These are phyloP conservation scores for Pseudevernia furfuracea DNA, from an alignment of 495 filamentous ascomycete species.

Conservation along the genomic window DNA sequence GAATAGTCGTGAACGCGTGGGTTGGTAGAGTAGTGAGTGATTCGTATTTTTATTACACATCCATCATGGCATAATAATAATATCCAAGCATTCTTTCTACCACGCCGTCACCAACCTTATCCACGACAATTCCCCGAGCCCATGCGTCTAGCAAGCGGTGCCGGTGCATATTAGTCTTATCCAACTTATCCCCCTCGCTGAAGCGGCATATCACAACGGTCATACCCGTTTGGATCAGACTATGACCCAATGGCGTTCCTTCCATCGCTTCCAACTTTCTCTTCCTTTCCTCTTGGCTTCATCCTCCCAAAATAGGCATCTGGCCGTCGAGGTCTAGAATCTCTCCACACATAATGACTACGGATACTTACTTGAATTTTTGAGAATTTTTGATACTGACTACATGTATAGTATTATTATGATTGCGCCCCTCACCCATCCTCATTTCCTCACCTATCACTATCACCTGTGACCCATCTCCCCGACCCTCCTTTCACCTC, in stretches of 20 bases:
- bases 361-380: too few species aligned
- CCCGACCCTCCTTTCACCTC: too few species aligned
- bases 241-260: neutral
- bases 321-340: neutral
- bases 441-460: too few species aligned
- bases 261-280: neutral
- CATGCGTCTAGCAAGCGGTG: neutral
- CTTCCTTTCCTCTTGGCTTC: neutral
- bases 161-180: neutral
- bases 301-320: neutral
- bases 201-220: constrained; percentile 5
- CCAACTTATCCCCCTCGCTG: neutral
- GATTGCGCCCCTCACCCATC: too few species aligned
- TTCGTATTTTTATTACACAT: too few species aligned
- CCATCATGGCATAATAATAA: too few species aligned
- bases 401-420: too few species aligned
- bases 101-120: neutral
- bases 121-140: constrained; percentile 1
- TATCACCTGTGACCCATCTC: too few species aligned
- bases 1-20: too few species aligned
- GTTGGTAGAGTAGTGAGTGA: too few species aligned
- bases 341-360: neutral
- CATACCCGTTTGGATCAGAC: constrained; percentile 1
- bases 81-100: too few species aligned
- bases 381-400: too few species aligned